Conservation (phyloP, 1,139 yeast species). For the Suhomyces choctaworum region DNA sequence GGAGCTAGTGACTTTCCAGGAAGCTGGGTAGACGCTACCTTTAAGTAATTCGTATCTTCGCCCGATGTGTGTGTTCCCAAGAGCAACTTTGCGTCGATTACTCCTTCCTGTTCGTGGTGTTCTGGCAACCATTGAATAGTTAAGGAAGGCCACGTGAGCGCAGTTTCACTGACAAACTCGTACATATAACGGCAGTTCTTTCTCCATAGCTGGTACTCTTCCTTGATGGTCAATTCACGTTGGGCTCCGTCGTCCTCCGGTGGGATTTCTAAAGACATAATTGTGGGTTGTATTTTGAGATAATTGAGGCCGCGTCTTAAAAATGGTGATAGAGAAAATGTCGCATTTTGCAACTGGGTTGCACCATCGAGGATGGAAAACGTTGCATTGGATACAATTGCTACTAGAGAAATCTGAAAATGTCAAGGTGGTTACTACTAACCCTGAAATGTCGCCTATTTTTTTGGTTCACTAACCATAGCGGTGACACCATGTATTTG, state of each 20-base stretch:
- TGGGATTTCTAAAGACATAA: conserved; percentile 6
- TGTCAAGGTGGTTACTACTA: no score
- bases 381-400: no score
- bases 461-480: no score
- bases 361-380: no score
- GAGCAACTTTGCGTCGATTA: conserved; percentile 50
- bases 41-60: conserved; percentile 71
- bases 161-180: conserved; percentile 77
- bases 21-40: conserved; percentile 71
- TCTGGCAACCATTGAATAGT: conserved; percentile 77
- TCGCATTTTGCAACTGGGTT: no score
- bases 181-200: conserved; percentile 79
- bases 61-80: conserved; percentile 90
- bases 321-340: no score
- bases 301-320: no score
- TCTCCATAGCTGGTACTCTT: conserved; percentile 77
- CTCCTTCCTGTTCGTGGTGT: conserved; percentile 25
- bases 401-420: no score
- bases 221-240: conserved; percentile 51
- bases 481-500: no score
- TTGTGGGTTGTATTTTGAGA: no score
- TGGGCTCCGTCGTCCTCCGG: conserved; percentile 23
- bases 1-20: conserved; percentile 39
- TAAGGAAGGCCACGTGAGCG: conserved; percentile 77
- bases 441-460: no score